Evolutionary conservation across 768 basidiomycete species (phyloP), one percentile per base, ranked within the genome.

Genomic region (Suillus ampliporus): DNA sequence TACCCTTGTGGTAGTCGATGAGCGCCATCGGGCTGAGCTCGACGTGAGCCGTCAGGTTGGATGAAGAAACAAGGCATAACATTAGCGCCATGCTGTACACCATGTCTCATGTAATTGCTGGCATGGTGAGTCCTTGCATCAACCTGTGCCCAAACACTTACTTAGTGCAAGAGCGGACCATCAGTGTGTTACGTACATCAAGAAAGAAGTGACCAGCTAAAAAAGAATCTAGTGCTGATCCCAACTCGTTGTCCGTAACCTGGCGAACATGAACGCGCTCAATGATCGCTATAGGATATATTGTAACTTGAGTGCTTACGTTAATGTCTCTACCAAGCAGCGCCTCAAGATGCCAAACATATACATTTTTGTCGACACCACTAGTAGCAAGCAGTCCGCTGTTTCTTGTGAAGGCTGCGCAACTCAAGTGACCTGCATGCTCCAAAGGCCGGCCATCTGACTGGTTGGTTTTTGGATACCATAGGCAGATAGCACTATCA

Each of bases 401-500:
- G 17, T 54, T 54, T 54, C 53, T 54, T 54, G 37, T 23, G 37
- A 54, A 38, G 17, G 53, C 53, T 1, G 37, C 52, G 14, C 52
- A 54, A 13, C 52, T 54, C 9, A 54, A 23, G 8, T 35, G 35
- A 21, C 5, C 14, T 2, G 15, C 21, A 54, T 23, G 52, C 7
- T 10, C 7, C 15, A 54, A 17, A 23, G 8, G 52, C 15, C 15
- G 37, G 15, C 21, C 37, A 26, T 26, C 17, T 26, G 23, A 26
- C 23, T 26, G 23, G 37, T 54, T 54, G 35, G 35, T 37, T 11
- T 10, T 5, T 4, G 21, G 52, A 37, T 54, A 14, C 35, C 35
- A 54, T 11, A 54, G 21, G 15, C 35, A 37, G 52, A 54, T 5
- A 7, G 35, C 15, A 17, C 15, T 35, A 23, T 37, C 52, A 9